A percentile compares a stretch with the other conserved stretches of the same genome.
These are phyloP conservation scores for Pythium dissimile DNA, from an alignment of 352 stramenopile genomes.

Conservation along the genomic window DNA sequence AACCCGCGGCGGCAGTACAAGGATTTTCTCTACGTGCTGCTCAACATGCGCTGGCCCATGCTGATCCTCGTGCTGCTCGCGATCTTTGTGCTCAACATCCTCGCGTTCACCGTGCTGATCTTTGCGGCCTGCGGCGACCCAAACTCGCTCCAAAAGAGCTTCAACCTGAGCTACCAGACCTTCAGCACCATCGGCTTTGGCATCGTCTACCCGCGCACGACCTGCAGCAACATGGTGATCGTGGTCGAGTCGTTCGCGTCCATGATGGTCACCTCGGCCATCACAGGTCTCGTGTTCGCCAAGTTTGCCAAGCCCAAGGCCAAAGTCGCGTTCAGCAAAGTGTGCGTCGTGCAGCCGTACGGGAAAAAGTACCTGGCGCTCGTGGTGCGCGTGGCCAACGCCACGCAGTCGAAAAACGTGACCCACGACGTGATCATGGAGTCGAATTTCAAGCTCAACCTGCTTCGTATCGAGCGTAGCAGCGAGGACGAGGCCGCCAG, in stretches of 20 bases:
- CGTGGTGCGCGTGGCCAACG: slow-evolving; percentile 77
- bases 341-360: slow-evolving; percentile 75
- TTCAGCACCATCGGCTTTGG: slow-evolving; percentile 86
- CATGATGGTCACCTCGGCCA: slow-evolving; percentile 76
- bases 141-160: slow-evolving; percentile 47
- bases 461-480: slow-evolving; percentile 67
- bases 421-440: slow-evolving; percentile 86
- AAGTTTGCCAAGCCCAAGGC: slow-evolving; percentile 79
- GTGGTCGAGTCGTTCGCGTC: slow-evolving; percentile 75
- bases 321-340: slow-evolving; percentile 78
- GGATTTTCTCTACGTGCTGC: slow-evolving; percentile 77
- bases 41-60: slow-evolving; percentile 82
- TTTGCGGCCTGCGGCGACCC: slow-evolving; percentile 54
- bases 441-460: slow-evolving; percentile 70
- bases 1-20: slow-evolving; percentile 78
- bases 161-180: slow-evolving; percentile 80
- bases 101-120: slow-evolving; percentile 49
- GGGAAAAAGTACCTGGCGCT: slow-evolving; percentile 68
- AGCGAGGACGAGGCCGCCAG: slow-evolving; percentile 11
- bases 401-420: slow-evolving; percentile 73
- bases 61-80: slow-evolving; percentile 54
- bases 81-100: slow-evolving; percentile 62
- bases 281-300: slow-evolving; percentile 80
- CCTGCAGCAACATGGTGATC: slow-evolving; percentile 69
- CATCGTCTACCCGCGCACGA: slow-evolving; percentile 59